Evolutionary conservation across 2,329 filamentous ascomycete species (phyloP), one percentile per base, ranked within the genome.

Genomic region (Shiraia sp.): DNA sequence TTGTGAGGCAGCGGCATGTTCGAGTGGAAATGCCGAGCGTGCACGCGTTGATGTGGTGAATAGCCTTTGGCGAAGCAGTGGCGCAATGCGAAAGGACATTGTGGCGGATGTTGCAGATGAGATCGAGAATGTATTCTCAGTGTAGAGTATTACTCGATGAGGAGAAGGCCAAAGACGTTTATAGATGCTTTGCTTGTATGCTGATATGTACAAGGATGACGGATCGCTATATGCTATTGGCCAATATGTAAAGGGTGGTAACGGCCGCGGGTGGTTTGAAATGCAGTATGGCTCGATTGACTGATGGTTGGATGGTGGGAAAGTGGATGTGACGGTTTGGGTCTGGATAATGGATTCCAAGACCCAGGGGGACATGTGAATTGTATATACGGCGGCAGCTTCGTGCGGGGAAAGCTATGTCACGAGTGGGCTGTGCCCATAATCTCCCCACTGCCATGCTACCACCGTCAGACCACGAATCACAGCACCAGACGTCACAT

Each of bases 381-480:
- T 32, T 44, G 53, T 54, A 59, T 61, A 61, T 53, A 59, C 49
- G 33, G 57, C 49, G 33, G 37, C 38, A 42, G 42, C 40, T 43
- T 42, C 22, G 45, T 61, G 55, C 57, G 56, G 54, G 53, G 54
- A 57, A 52, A 39, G 22, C 38, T 31, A 55, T 47, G 49, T 59
- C 59, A 60, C 55, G 51, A 55, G 59, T 51, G 44, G 51, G 53
- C 55, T 59, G 51, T 55, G 51, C 53, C 36, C 51, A 42, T 31
- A 10, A 35, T 61, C 60, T 57, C 59, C 43, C 58, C 56, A 63
- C 59, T 44, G 37, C 45, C 35, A 33, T 37, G 45, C 52, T 45
- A 47, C 19, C 47, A 49, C 33, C 43, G 16, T 66, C 60, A 61
- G 41, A 46, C 63, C 57, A 66, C 62, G 55, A 62, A 67, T 65